These are phyloP conservation scores for Colletotrichum graminicola DNA, from an alignment of 2,329 filamentous ascomycete genomes.

Conservation along the genomic window DNA sequence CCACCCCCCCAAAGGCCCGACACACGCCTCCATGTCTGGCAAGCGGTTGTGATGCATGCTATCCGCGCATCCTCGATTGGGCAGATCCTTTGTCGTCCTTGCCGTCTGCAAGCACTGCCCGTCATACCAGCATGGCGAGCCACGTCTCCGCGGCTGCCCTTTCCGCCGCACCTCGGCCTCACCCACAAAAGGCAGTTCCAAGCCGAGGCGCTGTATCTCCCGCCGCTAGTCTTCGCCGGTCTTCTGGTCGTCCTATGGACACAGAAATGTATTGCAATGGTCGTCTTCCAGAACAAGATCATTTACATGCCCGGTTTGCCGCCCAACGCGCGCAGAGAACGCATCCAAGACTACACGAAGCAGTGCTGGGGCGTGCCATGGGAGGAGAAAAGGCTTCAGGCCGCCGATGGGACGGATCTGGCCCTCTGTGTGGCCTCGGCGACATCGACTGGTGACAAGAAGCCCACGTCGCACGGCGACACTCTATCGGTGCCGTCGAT, in stretches of 20 bases:
- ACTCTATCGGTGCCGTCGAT: constrained; percentile 50
- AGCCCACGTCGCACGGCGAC: constrained; percentile 33
- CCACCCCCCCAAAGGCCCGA: constrained; percentile 11
- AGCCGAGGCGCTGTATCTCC: constrained; percentile 63
- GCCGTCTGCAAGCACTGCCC: constrained; percentile 21
- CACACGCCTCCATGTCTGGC: constrained; percentile 34
- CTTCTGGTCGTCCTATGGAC: constrained; percentile 74
- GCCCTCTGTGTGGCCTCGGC: constrained; percentile 68
- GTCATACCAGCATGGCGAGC: constrained; percentile 31
- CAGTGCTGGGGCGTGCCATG: constrained; percentile 74
- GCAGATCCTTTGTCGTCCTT: constrained; percentile 37
- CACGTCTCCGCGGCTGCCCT: constrained; percentile 40
- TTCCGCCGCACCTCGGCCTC: constrained; percentile 33
- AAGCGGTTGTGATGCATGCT: constrained; percentile 45
- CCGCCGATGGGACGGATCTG: constrained; percentile 75
- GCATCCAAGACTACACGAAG: constrained; percentile 71
- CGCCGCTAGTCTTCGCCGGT: constrained; percentile 75
- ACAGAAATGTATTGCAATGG: constrained; percentile 79
- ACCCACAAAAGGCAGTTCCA: constrained; percentile 50
- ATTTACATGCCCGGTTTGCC: constrained; percentile 85
- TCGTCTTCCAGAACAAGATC: constrained; percentile 84
- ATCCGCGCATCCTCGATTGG: constrained; percentile 43
- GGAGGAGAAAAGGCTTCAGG: constrained; percentile 71
- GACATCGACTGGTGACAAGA: constrained; percentile 42
- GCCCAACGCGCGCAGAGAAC: constrained; percentile 76